phyloP scores from a whole-genome alignment of 768 basidiomycete genomes.

The Cystobasidium onofrii region DNA sequence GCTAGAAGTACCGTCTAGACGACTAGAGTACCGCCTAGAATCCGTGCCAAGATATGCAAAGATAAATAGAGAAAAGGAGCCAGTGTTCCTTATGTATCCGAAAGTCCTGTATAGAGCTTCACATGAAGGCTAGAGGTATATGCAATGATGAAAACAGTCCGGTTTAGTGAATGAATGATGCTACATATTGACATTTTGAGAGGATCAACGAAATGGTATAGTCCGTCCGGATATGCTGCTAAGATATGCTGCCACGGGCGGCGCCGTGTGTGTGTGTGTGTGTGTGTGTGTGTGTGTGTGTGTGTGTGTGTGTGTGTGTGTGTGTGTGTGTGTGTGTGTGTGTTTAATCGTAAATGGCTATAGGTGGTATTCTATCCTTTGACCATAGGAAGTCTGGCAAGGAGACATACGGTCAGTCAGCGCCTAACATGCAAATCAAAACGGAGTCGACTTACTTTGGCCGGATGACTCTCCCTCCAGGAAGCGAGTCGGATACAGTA shows the following conservation, averaged over 20 bases:
- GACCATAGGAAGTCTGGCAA: conserved; percentile 28
- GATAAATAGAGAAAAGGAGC: neutral
- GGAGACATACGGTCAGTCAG: neutral
- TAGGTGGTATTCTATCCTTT: conserved; percentile 25
- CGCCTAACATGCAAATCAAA: neutral
- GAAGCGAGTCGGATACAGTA: conserved; percentile 24
- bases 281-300: too few species aligned
- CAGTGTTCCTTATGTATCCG: neutral
- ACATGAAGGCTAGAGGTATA: too few species aligned
- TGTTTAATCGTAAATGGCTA: conserved; percentile 5
- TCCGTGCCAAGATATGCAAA: too few species aligned
- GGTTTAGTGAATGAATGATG: neutral
- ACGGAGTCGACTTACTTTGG: neutral
- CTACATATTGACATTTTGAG: neutral
- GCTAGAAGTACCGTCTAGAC: neutral
- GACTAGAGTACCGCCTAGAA: too few species aligned
- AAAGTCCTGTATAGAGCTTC: too few species aligned
- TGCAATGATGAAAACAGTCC: too few species aligned
- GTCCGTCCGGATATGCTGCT: neutral
- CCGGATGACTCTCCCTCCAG: conserved; percentile 25
- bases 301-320: too few species aligned
- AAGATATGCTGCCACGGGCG: too few species aligned
- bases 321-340: too few species aligned
- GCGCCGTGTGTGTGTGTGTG: too few species aligned
- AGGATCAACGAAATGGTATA: neutral